Conservation (phyloP, 345 rosid species). For the thale cress (Arabidopsis thaliana) region DNA sequence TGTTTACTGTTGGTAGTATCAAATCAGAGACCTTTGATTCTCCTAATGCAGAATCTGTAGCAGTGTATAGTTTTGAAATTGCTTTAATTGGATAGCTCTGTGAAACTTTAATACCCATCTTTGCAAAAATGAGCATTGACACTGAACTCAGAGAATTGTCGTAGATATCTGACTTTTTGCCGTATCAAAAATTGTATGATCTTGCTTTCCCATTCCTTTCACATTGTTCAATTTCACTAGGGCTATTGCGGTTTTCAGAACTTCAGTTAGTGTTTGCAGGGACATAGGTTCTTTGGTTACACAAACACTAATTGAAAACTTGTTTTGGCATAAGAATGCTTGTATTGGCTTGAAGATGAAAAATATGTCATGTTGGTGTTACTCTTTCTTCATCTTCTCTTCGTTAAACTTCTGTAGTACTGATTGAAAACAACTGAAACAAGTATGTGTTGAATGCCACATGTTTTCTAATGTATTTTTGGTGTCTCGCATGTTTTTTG, state of each 20-base stretch:
- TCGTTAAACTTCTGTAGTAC: constrained; percentile 4
- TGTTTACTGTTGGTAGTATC: background rate
- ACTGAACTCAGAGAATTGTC: background rate
- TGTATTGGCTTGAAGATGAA: constrained; percentile 3
- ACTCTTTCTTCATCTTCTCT: background rate
- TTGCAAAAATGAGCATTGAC: background rate
- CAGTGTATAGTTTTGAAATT: background rate
- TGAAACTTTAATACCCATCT: background rate
- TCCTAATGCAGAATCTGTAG: background rate
- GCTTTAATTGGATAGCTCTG: constrained; percentile 10
- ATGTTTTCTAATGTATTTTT: constrained; percentile 24
- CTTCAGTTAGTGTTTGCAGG: background rate
- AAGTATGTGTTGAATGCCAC: constrained; percentile 8
- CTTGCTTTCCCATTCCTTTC: background rate
- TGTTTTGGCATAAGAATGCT: constrained; percentile 7
- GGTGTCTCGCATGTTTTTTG: constrained; percentile 32
- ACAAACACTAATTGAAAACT: background rate
- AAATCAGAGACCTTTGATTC: constrained; percentile 5
- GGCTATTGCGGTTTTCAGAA: background rate
- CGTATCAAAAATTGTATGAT: background rate
- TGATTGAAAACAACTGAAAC: background rate
- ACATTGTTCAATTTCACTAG: background rate
- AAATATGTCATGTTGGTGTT: constrained; percentile 4
- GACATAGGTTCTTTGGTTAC: background rate
- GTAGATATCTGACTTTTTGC: background rate